Conservation (phyloP, 2,329 filamentous ascomycete species). For the Coniochaeta sp. region DNA sequence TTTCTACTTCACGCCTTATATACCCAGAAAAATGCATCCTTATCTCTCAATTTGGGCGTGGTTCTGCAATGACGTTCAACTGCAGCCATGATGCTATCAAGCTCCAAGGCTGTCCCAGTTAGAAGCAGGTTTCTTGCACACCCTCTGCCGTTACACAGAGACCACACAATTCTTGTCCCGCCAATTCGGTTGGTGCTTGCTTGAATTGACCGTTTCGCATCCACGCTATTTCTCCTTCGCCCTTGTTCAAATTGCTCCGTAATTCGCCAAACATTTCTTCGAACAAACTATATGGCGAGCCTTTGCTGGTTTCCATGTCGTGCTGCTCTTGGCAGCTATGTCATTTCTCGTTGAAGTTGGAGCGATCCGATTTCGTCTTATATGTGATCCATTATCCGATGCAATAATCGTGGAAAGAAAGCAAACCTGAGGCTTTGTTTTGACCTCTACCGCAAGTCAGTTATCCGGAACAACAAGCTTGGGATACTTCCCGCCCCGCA, state of each 20-base stretch:
- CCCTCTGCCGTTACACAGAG: neutral
- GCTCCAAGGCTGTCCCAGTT: neutral
- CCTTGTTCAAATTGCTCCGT: neutral
- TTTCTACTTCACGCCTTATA: neutral
- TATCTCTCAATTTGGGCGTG: neutral
- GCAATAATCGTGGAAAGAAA: neutral
- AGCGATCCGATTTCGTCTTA: neutral
- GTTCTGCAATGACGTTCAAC: neutral
- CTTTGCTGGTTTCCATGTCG: neutral
- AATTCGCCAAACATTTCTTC: neutral
- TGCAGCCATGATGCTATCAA: neutral
- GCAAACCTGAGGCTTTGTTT: too few species aligned
- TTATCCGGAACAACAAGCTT: conserved; percentile 7
- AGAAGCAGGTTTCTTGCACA: neutral
- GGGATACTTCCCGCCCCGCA: conserved; percentile 29
- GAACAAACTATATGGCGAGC: neutral
- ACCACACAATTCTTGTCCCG: neutral
- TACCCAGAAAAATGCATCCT: neutral
- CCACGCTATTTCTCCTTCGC: neutral
- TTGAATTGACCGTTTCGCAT: neutral
- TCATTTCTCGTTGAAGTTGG: neutral
- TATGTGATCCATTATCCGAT: neutral
- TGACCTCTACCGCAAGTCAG: neutral
- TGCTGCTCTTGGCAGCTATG: neutral
- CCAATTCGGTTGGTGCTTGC: neutral